These are phyloP conservation scores for Hordeum pubiflorum DNA, from an alignment of 202 grass and related monocot genomes.

Conservation along the genomic window DNA sequence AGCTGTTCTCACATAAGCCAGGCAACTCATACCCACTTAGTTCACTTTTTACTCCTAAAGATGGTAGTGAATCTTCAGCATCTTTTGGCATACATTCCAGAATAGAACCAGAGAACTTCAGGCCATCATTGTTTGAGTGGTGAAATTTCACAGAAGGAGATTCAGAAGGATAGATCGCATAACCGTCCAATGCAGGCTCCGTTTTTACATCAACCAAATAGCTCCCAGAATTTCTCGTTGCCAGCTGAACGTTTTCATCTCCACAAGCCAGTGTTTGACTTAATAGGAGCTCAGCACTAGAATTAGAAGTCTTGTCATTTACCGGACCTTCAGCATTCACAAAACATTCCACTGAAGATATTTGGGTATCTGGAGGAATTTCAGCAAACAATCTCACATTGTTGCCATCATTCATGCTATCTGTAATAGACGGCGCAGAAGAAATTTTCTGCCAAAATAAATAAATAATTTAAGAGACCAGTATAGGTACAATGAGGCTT, in stretches of 20 bases:
- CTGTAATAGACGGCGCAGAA: constrained; percentile 30
- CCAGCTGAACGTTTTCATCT: constrained; percentile 10
- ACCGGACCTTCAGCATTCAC: background rate
- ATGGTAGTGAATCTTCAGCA: constrained; percentile 26
- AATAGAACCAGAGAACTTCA: background rate
- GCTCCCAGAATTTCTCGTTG: background rate
- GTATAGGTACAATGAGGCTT: background rate
- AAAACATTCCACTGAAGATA: background rate
- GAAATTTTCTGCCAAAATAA: constrained; percentile 36
- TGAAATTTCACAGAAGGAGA: constrained; percentile 5
- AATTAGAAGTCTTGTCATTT: background rate
- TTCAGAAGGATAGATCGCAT: constrained; percentile 7
- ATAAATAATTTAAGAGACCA: background rate
- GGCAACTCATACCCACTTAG: constrained; percentile 5
- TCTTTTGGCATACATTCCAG: background rate
- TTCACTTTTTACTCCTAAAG: constrained; percentile 35
- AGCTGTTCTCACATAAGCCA: constrained; percentile 6
- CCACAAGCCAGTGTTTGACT: background rate
- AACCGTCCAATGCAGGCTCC: constrained; percentile 30
- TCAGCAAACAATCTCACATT: background rate
- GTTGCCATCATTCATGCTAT: background rate
- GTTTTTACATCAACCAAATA: constrained; percentile 36
- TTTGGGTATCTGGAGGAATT: background rate
- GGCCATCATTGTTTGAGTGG: background rate
- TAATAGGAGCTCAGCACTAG: background rate